Conservation (phyloP, 2,329 filamentous ascomycete genomes). For the Colletotrichum cordylinicola region DNA sequence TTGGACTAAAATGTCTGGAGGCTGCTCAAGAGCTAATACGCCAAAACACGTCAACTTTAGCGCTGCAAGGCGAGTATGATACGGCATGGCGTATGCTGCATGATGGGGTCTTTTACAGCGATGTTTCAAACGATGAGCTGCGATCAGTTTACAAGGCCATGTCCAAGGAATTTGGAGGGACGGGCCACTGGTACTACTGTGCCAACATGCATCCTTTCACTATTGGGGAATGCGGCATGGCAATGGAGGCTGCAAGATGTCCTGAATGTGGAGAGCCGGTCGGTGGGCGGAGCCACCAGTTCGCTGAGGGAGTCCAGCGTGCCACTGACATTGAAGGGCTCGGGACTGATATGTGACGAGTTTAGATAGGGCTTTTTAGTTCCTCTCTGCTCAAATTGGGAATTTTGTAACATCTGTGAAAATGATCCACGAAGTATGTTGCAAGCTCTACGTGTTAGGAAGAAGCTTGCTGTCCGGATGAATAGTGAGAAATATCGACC, state of each 20-base stretch:
- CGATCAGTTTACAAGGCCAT: conserved; percentile 56
- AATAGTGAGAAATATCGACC: no score
- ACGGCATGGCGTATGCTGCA: conserved; percentile 50
- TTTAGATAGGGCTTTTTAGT: no score
- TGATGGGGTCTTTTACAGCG: conserved; percentile 48
- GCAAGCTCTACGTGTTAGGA: no score
- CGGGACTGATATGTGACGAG: background rate
- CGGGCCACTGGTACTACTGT: conserved; percentile 67
- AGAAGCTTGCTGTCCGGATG: no score
- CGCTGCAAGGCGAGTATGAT: conserved; percentile 50
- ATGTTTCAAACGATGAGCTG: conserved; percentile 57
- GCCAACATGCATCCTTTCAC: conserved; percentile 66
- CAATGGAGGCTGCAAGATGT: conserved; percentile 66
- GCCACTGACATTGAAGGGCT: conserved; percentile 54
- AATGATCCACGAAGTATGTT: no score
- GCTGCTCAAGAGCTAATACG: conserved; percentile 9
- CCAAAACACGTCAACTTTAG: conserved; percentile 29
- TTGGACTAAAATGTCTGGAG: conserved; percentile 22
- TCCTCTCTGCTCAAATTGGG: no score
- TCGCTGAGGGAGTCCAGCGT: conserved; percentile 55
- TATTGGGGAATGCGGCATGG: conserved; percentile 70
- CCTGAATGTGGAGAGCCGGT: conserved; percentile 66
- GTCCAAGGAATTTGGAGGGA: conserved; percentile 52
- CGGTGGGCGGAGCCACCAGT: conserved; percentile 57
- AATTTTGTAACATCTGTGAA: no score